These are phyloP conservation scores for Rhododendron kiyosumense DNA, from an alignment of 148 eudicot species.

Conservation along the genomic window DNA sequence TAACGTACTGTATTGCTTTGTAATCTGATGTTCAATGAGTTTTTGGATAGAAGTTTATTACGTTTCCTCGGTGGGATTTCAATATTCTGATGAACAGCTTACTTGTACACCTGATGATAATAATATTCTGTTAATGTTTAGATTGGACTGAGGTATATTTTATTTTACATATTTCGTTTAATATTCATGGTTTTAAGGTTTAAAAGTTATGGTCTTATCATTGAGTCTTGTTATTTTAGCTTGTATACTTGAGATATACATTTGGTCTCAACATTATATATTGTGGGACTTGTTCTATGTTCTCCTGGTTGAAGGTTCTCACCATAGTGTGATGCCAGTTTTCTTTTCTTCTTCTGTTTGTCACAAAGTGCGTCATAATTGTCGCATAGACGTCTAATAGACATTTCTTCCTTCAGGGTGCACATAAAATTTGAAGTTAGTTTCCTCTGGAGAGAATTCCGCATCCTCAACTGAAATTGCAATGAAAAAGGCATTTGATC, in stretches of 20 bases:
- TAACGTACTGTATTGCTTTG: not conserved
- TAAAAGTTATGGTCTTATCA: not conserved
- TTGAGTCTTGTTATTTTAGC: not conserved
- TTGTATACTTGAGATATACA: not conserved
- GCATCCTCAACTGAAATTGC: slow-evolving; percentile 18
- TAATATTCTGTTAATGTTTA: not conserved
- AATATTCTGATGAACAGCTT: not conserved
- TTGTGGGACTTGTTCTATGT: slow-evolving; percentile 10
- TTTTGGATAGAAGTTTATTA: not conserved
- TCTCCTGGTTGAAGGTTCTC: not conserved
- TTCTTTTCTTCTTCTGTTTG: not conserved
- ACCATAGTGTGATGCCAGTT: not conserved
- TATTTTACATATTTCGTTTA: not conserved
- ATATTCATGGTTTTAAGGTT: not conserved
- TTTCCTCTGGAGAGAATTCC: slow-evolving; percentile 16
- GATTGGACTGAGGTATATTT: not conserved
- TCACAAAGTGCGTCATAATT: not conserved
- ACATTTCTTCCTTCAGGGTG: not conserved
- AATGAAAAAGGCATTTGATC: slow-evolving; percentile 96
- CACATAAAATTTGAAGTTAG: not conserved
- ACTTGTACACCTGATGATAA: not conserved
- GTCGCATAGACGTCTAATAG: not conserved
- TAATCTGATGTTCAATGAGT: not conserved
- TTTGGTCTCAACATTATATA: not conserved
- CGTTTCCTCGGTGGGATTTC: not conserved